Conservation (phyloP, 1,284 basidiomycete species). For the Ganoderma meredithae region DNA sequence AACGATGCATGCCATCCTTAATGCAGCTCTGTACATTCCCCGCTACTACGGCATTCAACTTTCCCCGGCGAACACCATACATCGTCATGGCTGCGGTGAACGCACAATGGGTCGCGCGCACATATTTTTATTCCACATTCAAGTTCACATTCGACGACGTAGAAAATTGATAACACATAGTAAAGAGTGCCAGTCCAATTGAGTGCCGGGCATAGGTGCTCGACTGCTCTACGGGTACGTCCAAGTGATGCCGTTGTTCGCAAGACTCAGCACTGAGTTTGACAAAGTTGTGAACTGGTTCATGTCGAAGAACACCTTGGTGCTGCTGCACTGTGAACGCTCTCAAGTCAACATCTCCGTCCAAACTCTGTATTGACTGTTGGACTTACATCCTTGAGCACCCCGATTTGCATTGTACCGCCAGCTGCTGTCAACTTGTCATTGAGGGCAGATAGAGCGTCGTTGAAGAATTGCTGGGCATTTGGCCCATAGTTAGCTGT, state of each 20-base stretch:
- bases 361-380: not conserved
- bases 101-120: too few relatives aligned
- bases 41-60: too few relatives aligned
- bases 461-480: not conserved
- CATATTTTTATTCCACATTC: too few relatives aligned
- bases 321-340: not conserved
- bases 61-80: too few relatives aligned
- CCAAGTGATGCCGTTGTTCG: not conserved
- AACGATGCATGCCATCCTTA: too few relatives aligned
- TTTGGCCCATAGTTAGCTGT: not conserved
- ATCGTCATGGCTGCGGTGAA: too few relatives aligned
- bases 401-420: slow-evolving; percentile 1
- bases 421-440: not conserved
- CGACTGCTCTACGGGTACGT: not conserved
- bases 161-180: not conserved
- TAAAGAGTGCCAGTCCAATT: not conserved
- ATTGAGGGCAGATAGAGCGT: not conserved
- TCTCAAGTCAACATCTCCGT: not conserved
- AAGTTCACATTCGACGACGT: not conserved
- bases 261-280: not conserved
- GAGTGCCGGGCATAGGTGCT: not conserved
- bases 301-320: not conserved
- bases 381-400: slow-evolving; percentile 2
- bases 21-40: too few relatives aligned
- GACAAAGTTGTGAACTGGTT: not conserved